Conservation (phyloP, 1,139 yeast species). For the Saccharomyces hybrid region DNA sequence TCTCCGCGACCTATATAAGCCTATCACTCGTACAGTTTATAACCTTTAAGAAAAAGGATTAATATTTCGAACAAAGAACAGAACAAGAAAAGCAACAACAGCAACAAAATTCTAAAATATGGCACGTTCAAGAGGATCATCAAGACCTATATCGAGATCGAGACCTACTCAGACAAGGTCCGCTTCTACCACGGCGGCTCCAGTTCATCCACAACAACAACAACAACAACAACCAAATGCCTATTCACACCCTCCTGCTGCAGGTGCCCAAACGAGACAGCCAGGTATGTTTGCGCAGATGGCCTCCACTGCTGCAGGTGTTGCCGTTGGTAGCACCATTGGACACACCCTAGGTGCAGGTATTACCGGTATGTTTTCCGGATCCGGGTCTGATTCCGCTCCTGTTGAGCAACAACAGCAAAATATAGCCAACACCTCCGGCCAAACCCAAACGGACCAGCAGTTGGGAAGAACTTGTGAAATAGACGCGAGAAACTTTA, state of each 20-base stretch:
- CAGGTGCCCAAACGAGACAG: slow-evolving; percentile 44
- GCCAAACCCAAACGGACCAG: slow-evolving; percentile 22
- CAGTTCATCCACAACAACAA: slow-evolving; percentile 24
- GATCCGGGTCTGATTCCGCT: slow-evolving; percentile 53
- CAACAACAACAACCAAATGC: slow-evolving; percentile 30
- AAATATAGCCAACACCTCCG: slow-evolving; percentile 36
- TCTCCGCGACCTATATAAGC: not conserved
- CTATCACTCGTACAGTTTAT: not conserved
- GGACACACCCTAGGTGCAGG: slow-evolving; percentile 98
- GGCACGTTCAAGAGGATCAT: slow-evolving; percentile 50
- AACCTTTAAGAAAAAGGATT: not conserved
- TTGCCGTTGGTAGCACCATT: slow-evolving; percentile 93
- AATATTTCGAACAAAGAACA: not conserved
- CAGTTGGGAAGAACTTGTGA: slow-evolving; percentile 62
- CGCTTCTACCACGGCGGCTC: slow-evolving; percentile 68
- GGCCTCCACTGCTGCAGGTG: slow-evolving; percentile 99
- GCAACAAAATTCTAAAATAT: slow-evolving; percentile 22
- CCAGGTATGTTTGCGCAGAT: slow-evolving; percentile 95
- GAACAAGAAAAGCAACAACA: not conserved
- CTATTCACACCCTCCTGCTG: slow-evolving; percentile 34
- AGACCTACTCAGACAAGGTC: slow-evolving; percentile 57
- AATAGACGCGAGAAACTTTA: slow-evolving; percentile 86
- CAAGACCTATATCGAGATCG: slow-evolving; percentile 35
- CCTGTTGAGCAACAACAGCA: slow-evolving; percentile 38
- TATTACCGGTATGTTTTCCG: slow-evolving; percentile 79